Conservation (phyloP, 23 red algal genomes). For the Pyropia yezoensis region DNA sequence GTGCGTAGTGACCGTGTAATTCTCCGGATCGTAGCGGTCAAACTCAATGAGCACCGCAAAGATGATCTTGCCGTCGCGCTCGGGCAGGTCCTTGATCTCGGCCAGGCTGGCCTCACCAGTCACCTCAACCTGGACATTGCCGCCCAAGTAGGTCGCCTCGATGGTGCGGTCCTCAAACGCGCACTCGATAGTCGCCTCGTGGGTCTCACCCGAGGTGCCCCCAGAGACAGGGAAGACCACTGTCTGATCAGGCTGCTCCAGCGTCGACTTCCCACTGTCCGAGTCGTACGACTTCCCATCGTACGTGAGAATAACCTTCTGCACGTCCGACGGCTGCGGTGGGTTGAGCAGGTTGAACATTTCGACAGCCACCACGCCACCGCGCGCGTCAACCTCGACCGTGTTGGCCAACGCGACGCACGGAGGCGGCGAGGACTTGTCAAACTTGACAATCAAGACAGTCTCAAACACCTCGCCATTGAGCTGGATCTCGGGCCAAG, state of each 20-base stretch:
- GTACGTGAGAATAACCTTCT: slow-evolving; percentile 18
- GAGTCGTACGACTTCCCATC: slow-evolving; percentile 5
- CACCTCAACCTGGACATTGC: too few species aligned
- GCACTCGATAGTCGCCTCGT: slow-evolving; percentile 25
- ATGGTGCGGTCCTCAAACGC: slow-evolving; percentile 18
- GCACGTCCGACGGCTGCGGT: slow-evolving; percentile 1
- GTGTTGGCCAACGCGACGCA: slow-evolving; percentile 15
- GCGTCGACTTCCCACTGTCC: slow-evolving; percentile 18
- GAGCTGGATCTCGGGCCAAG: slow-evolving; percentile 14
- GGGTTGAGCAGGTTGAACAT: slow-evolving; percentile 43
- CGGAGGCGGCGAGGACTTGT: slow-evolving; percentile 11
- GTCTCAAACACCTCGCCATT: slow-evolving; percentile 35
- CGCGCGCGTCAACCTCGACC: slow-evolving; percentile 3
- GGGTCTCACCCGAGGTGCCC: slow-evolving; percentile 1
- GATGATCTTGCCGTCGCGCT: too few species aligned
- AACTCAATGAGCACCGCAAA: too few species aligned
- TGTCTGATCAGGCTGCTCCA: slow-evolving; percentile 25
- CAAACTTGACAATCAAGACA: slow-evolving; percentile 18
- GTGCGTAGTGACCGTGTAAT: too few species aligned
- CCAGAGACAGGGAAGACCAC: slow-evolving; percentile 15
- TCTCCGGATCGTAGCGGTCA: too few species aligned
- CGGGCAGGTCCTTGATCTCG: too few species aligned
- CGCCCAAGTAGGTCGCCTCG: neutral
- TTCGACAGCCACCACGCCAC: slow-evolving; percentile 18
- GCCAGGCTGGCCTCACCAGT: too few species aligned